Base-by-base conservation (phyloP, 768 basidiomycete species). In the Leccinellum luteum region DNA sequence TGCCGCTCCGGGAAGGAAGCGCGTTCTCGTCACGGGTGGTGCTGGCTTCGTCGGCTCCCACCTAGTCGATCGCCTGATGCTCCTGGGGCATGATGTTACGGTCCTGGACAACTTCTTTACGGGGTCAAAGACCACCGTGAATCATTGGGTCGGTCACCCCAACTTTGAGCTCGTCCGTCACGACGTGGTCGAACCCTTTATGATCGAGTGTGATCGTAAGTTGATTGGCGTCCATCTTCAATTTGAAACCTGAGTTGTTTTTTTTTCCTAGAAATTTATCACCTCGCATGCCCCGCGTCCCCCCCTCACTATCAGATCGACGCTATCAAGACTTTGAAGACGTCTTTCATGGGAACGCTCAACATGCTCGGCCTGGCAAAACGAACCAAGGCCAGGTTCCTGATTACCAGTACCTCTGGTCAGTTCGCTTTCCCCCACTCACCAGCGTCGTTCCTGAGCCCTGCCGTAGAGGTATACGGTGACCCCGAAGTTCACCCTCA, bases 11-110 rank as follows among this genome's bases (percentile, higher is more conserved):
- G 73, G 77, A 59, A 85, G 93, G 66, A 97, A 96, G 76, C 89
- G 96, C 58, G 78, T 98, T 65, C 84, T 99, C 41, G 89, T 98
- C 64, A 98, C 96, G 21, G 96, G 96, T 57, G 96, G 97, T 43
- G 97, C 96, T 35, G 97, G 97, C n/a, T 99, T 99, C 73, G 96
- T 99, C 58, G 97, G 97, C 15, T 96, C 94, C 31, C 97, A 99
- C 76, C 86, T 99, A 49, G 92, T 99, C 53, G 97, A 99, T 77
- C 85, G 97, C 50, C 85, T 98, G 60, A 95, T 99, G 94, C 83
- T 98, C 60, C 85, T 98, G 52, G 97, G 97, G 15, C 97, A 99
- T 69, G 94, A 98, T 73, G 94, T 96, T 65, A 94, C 93, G 55
- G 96, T 98, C 62, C 76, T 97, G 56, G 96, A 98, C 79, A 98